Evolutionary conservation across 1,284 basidiomycete species (phyloP).

Genomic region (Cryptococcus sp.): DNA sequence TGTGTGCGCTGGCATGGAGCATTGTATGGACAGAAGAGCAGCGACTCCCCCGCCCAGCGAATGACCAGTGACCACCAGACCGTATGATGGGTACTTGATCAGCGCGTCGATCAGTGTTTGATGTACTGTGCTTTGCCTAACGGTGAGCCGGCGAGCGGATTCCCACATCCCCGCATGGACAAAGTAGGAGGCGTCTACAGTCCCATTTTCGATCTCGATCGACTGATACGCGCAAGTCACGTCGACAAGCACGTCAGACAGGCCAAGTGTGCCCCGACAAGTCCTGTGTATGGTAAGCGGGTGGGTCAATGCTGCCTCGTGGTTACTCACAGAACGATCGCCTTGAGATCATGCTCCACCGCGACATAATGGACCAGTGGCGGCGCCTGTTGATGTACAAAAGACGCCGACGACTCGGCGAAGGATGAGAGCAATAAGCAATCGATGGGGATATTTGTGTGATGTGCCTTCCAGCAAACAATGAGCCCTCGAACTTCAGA

Average conservation of each 20-base stretch:
- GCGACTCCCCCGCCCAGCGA: slow-evolving; percentile 59
- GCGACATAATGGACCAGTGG: slow-evolving; percentile 57
- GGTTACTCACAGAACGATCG: slow-evolving; percentile 50
- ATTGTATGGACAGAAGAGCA: slow-evolving; percentile 49
- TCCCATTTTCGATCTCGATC: slow-evolving; percentile 52
- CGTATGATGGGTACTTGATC: slow-evolving; percentile 53
- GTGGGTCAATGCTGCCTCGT: neutral
- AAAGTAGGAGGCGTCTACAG: slow-evolving; percentile 51
- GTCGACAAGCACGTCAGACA: slow-evolving; percentile 59
- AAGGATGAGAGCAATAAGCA: slow-evolving; percentile 57
- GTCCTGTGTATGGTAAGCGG: slow-evolving; percentile 38
- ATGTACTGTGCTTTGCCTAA: slow-evolving; percentile 54
- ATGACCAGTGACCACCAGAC: slow-evolving; percentile 56
- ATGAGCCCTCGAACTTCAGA: slow-evolving; percentile 2
- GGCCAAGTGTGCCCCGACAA: slow-evolving; percentile 57
- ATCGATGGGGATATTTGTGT: slow-evolving; percentile 57
- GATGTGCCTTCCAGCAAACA: slow-evolving; percentile 39
- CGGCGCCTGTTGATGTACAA: slow-evolving; percentile 47
- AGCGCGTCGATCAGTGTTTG: slow-evolving; percentile 54
- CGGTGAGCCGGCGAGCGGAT: slow-evolving; percentile 53
- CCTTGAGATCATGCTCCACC: slow-evolving; percentile 55
- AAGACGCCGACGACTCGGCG: slow-evolving; percentile 42
- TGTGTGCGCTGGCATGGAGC: slow-evolving; percentile 39
- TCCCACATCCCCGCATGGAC: slow-evolving; percentile 59
- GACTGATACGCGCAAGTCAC: slow-evolving; percentile 57